A percentile compares a stretch with the other conserved stretches of the same genome.
These are phyloP conservation scores for Aspergillus fumigatiaffinis DNA, from an alignment of 2,329 filamentous ascomycete genomes.

Conservation along the genomic window DNA sequence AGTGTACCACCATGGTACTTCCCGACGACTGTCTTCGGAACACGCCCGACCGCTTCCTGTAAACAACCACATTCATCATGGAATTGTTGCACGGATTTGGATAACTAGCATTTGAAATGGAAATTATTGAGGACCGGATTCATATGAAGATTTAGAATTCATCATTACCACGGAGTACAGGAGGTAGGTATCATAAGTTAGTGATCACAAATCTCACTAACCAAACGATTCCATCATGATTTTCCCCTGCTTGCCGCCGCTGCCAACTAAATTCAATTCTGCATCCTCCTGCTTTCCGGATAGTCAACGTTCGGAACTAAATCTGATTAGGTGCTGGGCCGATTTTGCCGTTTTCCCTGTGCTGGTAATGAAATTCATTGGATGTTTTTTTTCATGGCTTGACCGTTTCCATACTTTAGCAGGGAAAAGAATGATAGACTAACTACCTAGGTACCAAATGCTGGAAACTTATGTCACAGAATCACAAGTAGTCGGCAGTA, in stretches of 20 bases:
- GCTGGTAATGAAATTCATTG: constrained; percentile 9
- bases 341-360: constrained; percentile 13
- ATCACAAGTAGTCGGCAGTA: background rate
- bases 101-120: background rate
- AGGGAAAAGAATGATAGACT: constrained; percentile 4
- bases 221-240: background rate
- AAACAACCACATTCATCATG: constrained; percentile 5
- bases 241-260: constrained; percentile 21
- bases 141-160: background rate
- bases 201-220: background rate
- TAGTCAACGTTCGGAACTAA: constrained; percentile 19
- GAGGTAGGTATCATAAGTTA: background rate
- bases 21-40: constrained; percentile 15
- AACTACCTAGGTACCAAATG: background rate
- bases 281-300: constrained; percentile 11
- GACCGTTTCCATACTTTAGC: constrained; percentile 7
- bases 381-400: constrained; percentile 6
- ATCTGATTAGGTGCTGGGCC: constrained; percentile 13
- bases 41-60: constrained; percentile 14
- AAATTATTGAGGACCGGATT: background rate
- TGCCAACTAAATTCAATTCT: constrained; percentile 19
- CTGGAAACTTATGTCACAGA: background rate
- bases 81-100: background rate
- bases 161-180: background rate
- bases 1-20: constrained; percentile 15